phyloP scores from a whole-genome alignment of 768 basidiomycete species.

The Leccinum fibrillosum region DNA sequence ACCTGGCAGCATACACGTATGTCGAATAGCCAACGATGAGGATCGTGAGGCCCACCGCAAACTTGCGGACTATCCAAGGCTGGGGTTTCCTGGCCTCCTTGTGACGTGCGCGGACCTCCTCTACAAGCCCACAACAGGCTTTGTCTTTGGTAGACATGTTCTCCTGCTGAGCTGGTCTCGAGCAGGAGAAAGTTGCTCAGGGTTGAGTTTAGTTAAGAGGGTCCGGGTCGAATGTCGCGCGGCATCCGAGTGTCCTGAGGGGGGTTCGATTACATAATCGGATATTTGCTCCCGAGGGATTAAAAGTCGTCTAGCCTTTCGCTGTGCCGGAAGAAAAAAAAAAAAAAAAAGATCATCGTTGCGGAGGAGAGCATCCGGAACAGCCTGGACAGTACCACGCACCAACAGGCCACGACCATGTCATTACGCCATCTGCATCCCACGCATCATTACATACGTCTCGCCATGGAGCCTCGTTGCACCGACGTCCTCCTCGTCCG shows the following conservation, averaged over 20 bases:
- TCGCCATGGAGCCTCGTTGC: slow-evolving; percentile 24
- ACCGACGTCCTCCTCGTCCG: slow-evolving; percentile 45
- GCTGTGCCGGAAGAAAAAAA: background rate
- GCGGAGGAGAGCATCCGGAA: background rate
- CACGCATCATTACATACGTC: slow-evolving; percentile 25
- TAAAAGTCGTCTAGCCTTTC: background rate
- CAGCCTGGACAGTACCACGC: background rate
- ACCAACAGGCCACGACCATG: slow-evolving; percentile 5
- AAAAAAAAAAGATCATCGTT: background rate
- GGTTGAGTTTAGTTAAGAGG: background rate
- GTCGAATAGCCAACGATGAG: slow-evolving; percentile 63
- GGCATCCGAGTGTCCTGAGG: slow-evolving; percentile 7
- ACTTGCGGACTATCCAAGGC: slow-evolving; percentile 73
- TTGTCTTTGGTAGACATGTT: slow-evolving; percentile 16
- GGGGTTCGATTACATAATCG: slow-evolving; percentile 22
- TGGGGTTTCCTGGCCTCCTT: slow-evolving; percentile 47
- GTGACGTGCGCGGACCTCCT: slow-evolving; percentile 44
- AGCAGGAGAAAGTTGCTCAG: background rate
- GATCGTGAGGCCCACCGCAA: slow-evolving; percentile 56
- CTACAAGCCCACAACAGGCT: slow-evolving; percentile 50
- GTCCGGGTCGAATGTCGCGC: slow-evolving; percentile 11
- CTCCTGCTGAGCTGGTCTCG: background rate
- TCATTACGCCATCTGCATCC: slow-evolving; percentile 17
- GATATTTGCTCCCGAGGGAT: background rate
- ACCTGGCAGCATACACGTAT: slow-evolving; percentile 76